Evolutionary conservation across 2,329 filamentous ascomycete genomes (phyloP).

Genomic region (Xylaria sp.): DNA sequence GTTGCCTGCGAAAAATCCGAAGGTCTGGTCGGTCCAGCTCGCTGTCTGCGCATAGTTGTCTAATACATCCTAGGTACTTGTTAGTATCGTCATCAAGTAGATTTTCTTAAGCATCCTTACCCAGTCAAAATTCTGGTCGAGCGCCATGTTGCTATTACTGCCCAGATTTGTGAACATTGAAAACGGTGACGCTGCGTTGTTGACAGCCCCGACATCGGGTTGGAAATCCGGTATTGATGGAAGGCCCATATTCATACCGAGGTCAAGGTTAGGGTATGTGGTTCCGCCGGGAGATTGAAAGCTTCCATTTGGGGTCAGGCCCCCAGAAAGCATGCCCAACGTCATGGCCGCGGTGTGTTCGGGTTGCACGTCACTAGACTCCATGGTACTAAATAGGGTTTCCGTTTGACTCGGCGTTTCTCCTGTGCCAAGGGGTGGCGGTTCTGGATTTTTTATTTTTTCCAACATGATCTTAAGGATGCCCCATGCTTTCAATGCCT

Average conservation of each 20-base stretch:
- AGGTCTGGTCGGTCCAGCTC: conserved; percentile 58
- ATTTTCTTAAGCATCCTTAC: conserved; percentile 47
- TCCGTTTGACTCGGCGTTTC: conserved; percentile 27
- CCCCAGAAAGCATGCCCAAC: conserved; percentile 50
- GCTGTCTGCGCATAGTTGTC: conserved; percentile 63
- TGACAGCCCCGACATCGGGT: conserved; percentile 42
- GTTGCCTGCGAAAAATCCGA: conserved; percentile 54
- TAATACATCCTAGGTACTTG: conserved; percentile 53
- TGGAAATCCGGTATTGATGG: conserved; percentile 45
- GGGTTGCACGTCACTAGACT: conserved; percentile 41
- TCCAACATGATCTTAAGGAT: conserved; percentile 84
- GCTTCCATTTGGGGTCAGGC: conserved; percentile 40
- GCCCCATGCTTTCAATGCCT: conserved; percentile 84
- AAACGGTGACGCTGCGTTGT: conserved; percentile 52
- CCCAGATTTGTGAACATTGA: conserved; percentile 57
- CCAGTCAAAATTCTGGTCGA: conserved; percentile 63
- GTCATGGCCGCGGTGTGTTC: conserved; percentile 51
- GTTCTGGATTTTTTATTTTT: conserved; percentile 67
- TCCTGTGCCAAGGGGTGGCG: conserved; percentile 24
- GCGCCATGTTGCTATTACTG: conserved; percentile 48
- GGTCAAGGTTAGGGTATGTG: conserved; percentile 51
- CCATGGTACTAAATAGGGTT: conserved; percentile 39
- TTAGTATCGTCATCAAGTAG: conserved; percentile 34
- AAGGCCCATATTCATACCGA: conserved; percentile 42
- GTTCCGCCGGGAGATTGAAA: conserved; percentile 49